Conservation (phyloP, 2,329 filamentous ascomycete species). For the Penicillium glabrum region DNA sequence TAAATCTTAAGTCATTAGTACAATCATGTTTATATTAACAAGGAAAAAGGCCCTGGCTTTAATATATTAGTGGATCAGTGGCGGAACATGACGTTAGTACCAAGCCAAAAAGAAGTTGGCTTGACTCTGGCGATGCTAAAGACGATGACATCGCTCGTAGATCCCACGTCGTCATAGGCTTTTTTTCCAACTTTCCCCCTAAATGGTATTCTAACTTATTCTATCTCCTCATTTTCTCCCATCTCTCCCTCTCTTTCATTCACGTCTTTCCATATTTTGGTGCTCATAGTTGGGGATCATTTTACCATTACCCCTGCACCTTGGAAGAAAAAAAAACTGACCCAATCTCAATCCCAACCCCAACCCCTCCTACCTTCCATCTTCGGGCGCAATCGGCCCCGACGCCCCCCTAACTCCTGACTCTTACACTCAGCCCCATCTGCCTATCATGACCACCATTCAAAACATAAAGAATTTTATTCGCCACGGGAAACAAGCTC, state of each 20-base stretch:
- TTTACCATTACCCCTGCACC: neutral
- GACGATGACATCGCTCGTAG: constrained; percentile 10
- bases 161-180: constrained; percentile 9
- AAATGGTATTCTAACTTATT: neutral
- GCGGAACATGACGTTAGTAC: constrained; percentile 3
- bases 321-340: neutral
- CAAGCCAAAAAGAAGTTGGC: neutral
- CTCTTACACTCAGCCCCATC: neutral
- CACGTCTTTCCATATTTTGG: neutral
- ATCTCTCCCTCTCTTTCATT: constrained; percentile 2
- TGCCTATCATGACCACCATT: constrained; percentile 64
- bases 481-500: constrained; percentile 94
- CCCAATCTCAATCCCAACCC: neutral
- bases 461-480: constrained; percentile 99
- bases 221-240: neutral
- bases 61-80: neutral
- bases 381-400: neutral
- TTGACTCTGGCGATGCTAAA: neutral
- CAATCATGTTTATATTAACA: neutral
- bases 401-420: neutral
- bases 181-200: constrained; percentile 1
- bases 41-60: neutral
- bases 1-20: neutral
- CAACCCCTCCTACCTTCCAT: neutral
- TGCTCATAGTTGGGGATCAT: constrained; percentile 6